Percentiles rank a stretch among this genome's conserved stretches.
These are phyloP conservation scores for Candida piceae DNA, from an alignment of 805 yeast genomes.

Conservation along the genomic window DNA sequence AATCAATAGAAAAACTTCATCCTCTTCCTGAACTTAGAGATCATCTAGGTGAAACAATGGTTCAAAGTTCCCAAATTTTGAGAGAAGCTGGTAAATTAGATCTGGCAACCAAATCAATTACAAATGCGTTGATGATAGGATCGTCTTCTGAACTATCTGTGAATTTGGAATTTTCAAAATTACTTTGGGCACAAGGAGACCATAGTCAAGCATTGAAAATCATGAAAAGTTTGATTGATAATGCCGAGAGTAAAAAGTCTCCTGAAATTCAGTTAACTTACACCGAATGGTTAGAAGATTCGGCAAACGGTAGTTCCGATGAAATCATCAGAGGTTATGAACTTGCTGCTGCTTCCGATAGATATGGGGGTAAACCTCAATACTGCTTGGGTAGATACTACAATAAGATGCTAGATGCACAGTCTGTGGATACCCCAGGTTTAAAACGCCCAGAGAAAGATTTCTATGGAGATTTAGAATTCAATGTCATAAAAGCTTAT, in stretches of 20 bases:
- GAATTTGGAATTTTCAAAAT: constrained; percentile 71
- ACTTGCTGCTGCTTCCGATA: constrained; percentile 49
- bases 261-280: constrained; percentile 60
- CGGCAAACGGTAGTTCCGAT: constrained; percentile 76
- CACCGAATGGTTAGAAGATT: constrained; percentile 82
- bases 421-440: constrained; percentile 28
- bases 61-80: constrained; percentile 58
- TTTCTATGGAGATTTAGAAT: constrained; percentile 48
- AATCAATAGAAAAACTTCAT: constrained; percentile 30
- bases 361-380: constrained; percentile 63
- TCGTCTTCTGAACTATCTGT: constrained; percentile 35
- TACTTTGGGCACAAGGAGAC: constrained; percentile 88
- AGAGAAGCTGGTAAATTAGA: constrained; percentile 66
- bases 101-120: constrained; percentile 62
- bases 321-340: constrained; percentile 67
- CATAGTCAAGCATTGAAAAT: constrained; percentile 76
- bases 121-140: constrained; percentile 49
- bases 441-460: constrained; percentile 26
- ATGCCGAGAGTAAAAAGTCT: constrained; percentile 12
- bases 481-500: constrained; percentile 50
- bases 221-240: constrained; percentile 38
- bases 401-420: constrained; percentile 71
- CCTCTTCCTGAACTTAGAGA: constrained; percentile 19
- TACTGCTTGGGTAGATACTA: constrained; percentile 77
- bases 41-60: constrained; percentile 46